phyloP scores from a whole-genome alignment of 129 eudicot genomes.

The Centella asiatica region DNA sequence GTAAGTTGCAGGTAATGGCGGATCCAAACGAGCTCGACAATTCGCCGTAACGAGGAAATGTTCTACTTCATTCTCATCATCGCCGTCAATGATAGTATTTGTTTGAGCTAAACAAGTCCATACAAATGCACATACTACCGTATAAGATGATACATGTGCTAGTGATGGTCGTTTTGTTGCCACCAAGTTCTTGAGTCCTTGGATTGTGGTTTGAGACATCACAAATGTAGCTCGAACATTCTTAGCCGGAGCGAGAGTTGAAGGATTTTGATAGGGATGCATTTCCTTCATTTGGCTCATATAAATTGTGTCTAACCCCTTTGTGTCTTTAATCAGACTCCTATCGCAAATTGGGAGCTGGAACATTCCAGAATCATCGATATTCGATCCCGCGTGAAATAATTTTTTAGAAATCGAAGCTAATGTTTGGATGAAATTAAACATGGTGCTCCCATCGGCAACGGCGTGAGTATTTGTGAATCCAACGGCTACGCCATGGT shows the following conservation, averaged over 20 bases:
- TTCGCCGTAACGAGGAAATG: constrained; percentile 27
- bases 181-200: constrained; percentile 24
- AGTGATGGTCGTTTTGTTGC: constrained; percentile 20
- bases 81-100: not conserved
- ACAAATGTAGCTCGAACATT: constrained; percentile 32
- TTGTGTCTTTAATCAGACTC: not conserved
- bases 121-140: constrained; percentile 17
- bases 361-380: not conserved
- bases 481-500: constrained; percentile 40
- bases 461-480: constrained; percentile 24
- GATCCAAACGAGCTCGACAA: constrained; percentile 48
- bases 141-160: constrained; percentile 29
- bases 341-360: not conserved
- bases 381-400: not conserved
- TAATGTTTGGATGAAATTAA: constrained; percentile 34
- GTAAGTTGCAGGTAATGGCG: constrained; percentile 38
- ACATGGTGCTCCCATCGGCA: constrained; percentile 31
- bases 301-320: not conserved
- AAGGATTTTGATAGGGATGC: not conserved
- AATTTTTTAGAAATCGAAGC: constrained; percentile 15
- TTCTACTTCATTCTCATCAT: constrained; percentile 33
- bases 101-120: constrained; percentile 47
- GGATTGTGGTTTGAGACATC: constrained; percentile 18
- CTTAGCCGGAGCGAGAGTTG: not conserved
- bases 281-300: not conserved